phyloP scores from a whole-genome alignment of 805 yeast species.

The Schwanniomyces polymorphus region DNA sequence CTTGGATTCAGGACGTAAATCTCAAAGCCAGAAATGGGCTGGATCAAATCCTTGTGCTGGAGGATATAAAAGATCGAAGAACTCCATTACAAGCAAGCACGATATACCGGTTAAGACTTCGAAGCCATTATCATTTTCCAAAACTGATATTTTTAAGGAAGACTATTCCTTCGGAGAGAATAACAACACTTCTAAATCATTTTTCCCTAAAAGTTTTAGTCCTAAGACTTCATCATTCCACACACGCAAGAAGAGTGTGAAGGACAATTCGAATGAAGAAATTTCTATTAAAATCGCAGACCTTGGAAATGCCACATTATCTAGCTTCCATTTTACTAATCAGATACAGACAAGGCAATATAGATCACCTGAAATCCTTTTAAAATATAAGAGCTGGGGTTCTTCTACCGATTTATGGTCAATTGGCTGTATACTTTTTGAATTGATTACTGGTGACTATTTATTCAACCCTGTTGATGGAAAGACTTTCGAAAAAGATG shows the following conservation, averaged over 20 bases:
- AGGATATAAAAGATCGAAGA: slow-evolving; percentile 10
- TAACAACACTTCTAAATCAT: not conserved
- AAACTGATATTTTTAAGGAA: slow-evolving; percentile 13
- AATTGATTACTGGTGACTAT: slow-evolving; percentile 60
- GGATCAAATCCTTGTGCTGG: slow-evolving; percentile 8
- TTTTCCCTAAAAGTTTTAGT: not conserved
- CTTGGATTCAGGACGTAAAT: not conserved
- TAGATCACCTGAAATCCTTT: slow-evolving; percentile 75
- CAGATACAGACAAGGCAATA: slow-evolving; percentile 92
- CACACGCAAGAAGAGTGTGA: not conserved
- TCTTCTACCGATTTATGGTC: slow-evolving; percentile 65
- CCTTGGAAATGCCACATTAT: slow-evolving; percentile 89
- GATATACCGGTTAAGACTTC: slow-evolving; percentile 41
- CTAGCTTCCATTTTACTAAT: slow-evolving; percentile 76
- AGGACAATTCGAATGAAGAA: not conserved
- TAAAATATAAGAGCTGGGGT: slow-evolving; percentile 52
- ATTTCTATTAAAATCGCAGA: slow-evolving; percentile 77
- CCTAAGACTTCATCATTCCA: not conserved
- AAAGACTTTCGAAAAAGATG: slow-evolving; percentile 48
- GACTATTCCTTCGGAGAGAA: slow-evolving; percentile 4
- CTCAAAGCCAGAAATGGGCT: slow-evolving; percentile 9
- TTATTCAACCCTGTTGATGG: slow-evolving; percentile 62
- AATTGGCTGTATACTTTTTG: slow-evolving; percentile 57
- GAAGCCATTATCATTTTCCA: slow-evolving; percentile 49
- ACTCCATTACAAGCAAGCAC: slow-evolving; percentile 7